phyloP scores from a whole-genome alignment of 306 rosid genomes.

The Citrullus amarus region DNA sequence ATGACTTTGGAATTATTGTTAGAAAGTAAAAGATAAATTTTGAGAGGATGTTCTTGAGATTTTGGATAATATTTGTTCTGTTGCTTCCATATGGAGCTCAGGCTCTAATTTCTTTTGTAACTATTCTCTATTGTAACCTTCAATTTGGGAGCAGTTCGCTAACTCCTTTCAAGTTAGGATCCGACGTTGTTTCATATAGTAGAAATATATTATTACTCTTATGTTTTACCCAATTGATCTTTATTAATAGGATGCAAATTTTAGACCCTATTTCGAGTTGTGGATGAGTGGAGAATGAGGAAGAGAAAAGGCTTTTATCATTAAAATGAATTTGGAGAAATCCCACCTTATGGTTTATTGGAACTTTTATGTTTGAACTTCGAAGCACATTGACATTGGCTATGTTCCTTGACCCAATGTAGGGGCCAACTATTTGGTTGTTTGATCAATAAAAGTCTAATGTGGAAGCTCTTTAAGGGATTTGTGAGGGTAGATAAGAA shows the following conservation, averaged over 20 bases:
- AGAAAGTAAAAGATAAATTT: background rate
- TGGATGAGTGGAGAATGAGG: background rate
- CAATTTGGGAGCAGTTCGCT: background rate
- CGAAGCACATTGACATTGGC: background rate
- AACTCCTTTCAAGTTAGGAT: background rate
- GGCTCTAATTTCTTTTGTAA: background rate
- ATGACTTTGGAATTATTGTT: background rate
- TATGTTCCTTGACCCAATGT: background rate
- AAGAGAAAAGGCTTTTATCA: background rate
- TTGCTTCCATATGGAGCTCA: background rate
- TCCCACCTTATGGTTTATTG: background rate
- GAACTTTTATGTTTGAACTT: background rate
- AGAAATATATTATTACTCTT: background rate
- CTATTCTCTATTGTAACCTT: background rate
- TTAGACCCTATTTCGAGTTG: background rate
- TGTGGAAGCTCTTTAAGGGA: background rate
- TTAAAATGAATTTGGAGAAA: background rate
- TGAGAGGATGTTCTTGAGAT: background rate
- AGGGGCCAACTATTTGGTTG: background rate
- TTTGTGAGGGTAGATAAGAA: background rate
- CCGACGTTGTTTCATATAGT: background rate
- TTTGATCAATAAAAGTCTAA: background rate
- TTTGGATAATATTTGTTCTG: background rate
- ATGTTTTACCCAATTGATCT: background rate
- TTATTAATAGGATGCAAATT: background rate